A percentile compares a stretch with the other conserved stretches of the same genome.
Conservation (phyloP, 192 early-diverging fungal genomes). For the Podila epigama region DNA sequence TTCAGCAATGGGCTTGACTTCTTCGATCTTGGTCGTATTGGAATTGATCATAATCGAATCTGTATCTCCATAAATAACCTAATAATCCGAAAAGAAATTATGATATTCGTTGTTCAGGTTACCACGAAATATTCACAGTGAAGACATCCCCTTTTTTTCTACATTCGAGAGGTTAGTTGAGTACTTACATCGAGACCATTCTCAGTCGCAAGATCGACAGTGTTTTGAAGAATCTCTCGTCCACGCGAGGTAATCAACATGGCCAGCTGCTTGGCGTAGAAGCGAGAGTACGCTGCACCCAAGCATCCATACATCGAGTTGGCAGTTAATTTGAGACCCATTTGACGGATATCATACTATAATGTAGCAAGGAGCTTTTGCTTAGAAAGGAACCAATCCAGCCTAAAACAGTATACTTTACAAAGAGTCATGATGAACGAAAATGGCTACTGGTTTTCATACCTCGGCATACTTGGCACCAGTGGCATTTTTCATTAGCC, state of each 20-base stretch:
- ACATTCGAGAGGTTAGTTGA: no score
- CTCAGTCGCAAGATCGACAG: constrained; percentile 82
- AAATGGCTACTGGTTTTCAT: background rate
- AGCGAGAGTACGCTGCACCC: constrained; percentile 90
- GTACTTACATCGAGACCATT: constrained; percentile 75
- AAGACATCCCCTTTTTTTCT: no score
- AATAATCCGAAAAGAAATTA: background rate
- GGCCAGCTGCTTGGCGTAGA: constrained; percentile 97
- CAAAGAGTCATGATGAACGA: no score
- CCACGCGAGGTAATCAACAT: constrained; percentile 96
- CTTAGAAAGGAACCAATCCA: background rate
- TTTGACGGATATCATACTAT: constrained; percentile 92
- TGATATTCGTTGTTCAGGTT: no score
- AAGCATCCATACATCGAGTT: constrained; percentile 99
- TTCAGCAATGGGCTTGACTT: constrained; percentile 83
- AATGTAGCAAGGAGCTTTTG: no score
- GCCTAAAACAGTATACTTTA: no score
- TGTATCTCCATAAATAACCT: constrained; percentile 99
- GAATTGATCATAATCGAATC: constrained; percentile 99
- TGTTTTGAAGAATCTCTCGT: constrained; percentile 94
- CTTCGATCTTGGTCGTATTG: constrained; percentile 68
- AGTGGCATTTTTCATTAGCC: constrained; percentile 81
- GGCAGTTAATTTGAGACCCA: constrained; percentile 95
- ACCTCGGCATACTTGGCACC: constrained; percentile 52
- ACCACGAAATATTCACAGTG: background rate